Base-by-base conservation (phyloP, 768 basidiomycete genomes). In the Daedalea quercina region DNA sequence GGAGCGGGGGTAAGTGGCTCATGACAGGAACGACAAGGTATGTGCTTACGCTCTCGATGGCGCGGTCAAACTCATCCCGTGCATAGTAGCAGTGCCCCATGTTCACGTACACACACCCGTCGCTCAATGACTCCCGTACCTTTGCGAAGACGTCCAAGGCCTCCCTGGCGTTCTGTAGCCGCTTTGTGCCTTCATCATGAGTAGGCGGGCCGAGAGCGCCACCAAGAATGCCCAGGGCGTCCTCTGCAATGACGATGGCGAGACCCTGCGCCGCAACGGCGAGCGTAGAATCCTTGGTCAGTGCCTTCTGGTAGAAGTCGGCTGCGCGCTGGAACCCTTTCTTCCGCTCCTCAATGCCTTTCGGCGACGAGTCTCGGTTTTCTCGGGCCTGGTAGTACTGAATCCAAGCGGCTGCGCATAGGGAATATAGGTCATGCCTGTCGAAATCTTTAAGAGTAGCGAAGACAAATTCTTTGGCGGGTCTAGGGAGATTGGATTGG, bases 61-160 rank as follows among this genome's bases (percentile, higher is more conserved):
- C 95, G 46, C 90, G 79, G 57, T 98, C 95, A 65, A 86, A 96
- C 65, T 99, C 95, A 54, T 96, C 95, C 47, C 91, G 77, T 19
- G 83, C 80, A 63, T 91, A 95, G 65, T 94, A 89, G 62, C 94
- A 96, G 63, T 98, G 96, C 0, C 94, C 96, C 76, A 97, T 94
- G 66, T 99, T 99, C 63, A 91, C 75, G 63, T 94, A 93, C 3
- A 96, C 93, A 54, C 88, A 88, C 7, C 90, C 91, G 41, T 82
- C 80, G 53, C 81, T 79, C 50, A 93, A 70, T 1, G 84, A 86
- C 70, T 98, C 96, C 51, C 92, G 78, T 48, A 98, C 86, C 69
- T 95, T 92, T 2, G 84, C 86, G 63, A 99, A 92, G 33, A 95
- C 78, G 45, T 87, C 85, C 42, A 99, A 69, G 0, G 96, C 95